Evolutionary conservation across 495 filamentous ascomycete genomes (phyloP).

Genomic region (Saxophila tyrrhenica): DNA sequence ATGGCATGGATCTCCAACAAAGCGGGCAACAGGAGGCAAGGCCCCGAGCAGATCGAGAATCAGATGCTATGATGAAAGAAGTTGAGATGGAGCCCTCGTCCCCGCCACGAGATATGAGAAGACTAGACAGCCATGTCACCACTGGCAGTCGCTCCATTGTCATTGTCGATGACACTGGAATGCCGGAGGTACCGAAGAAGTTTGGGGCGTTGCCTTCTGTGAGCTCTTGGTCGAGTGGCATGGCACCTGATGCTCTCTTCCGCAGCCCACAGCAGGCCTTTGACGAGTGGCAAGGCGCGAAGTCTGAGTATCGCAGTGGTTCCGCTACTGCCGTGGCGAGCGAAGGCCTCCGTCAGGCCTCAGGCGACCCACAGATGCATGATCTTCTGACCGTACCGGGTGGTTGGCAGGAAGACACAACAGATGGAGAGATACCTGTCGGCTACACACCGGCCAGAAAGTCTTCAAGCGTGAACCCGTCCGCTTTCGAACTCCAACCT

Average conservation of each 20-base stretch:
- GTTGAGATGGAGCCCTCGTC: neutral
- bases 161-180: slow-evolving; percentile 63
- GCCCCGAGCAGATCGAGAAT: neutral
- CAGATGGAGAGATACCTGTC: neutral
- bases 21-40: neutral
- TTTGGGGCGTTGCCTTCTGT: slow-evolving; percentile 21
- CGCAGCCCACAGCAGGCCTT: slow-evolving; percentile 9
- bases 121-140: slow-evolving; percentile 52
- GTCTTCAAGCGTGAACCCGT: slow-evolving; percentile 12
- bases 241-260: slow-evolving; percentile 3
- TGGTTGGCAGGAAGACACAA: neutral
- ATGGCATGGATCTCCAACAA: neutral
- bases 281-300: neutral
- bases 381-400: neutral
- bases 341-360: neutral
- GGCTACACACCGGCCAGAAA: slow-evolving; percentile 2
- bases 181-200: slow-evolving; percentile 22
- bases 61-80: neutral
- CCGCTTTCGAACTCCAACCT: slow-evolving; percentile 19
- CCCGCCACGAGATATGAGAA: neutral
- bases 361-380: neutral
- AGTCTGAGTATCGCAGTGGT: neutral
- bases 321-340: neutral
- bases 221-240: slow-evolving; percentile 4
- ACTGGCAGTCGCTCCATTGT: slow-evolving; percentile 75